phyloP scores from a whole-genome alignment of 306 rosid species.

The Quercus aquifolioides region DNA sequence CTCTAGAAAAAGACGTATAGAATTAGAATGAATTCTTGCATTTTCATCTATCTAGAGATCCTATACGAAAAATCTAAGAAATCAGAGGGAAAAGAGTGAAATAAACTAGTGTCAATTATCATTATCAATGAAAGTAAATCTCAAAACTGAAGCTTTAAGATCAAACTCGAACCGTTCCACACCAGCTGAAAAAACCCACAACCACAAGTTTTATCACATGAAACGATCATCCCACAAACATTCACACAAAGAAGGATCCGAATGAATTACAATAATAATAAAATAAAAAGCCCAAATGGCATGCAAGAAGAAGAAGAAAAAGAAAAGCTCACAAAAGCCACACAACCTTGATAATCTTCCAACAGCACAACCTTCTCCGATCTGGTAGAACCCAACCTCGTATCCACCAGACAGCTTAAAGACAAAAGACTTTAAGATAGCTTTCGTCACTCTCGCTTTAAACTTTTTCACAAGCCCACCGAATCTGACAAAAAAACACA shows the following conservation, averaged over 20 bases:
- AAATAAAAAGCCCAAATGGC: background rate
- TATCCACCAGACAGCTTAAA: slow-evolving; percentile 19
- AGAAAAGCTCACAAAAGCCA: slow-evolving; percentile 6
- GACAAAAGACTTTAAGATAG: slow-evolving; percentile 1
- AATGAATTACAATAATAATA: background rate
- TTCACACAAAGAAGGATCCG: background rate
- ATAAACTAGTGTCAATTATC: background rate
- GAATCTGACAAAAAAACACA: slow-evolving; percentile 27
- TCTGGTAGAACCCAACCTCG: slow-evolving; percentile 45
- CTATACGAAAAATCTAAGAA: background rate
- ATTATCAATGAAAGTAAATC: background rate
- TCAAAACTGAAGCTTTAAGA: background rate
- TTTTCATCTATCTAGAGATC: background rate
- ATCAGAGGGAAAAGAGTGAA: background rate
- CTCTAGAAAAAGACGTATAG: background rate
- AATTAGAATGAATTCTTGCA: background rate
- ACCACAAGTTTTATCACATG: background rate
- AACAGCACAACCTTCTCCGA: slow-evolving; percentile 25
- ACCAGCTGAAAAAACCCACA: background rate
- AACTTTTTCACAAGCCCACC: slow-evolving; percentile 11
- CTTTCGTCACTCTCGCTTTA: slow-evolving; percentile 12
- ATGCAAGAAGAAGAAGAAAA: slow-evolving; percentile 2
- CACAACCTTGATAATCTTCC: slow-evolving; percentile 35
- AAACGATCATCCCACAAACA: background rate
- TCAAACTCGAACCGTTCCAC: background rate